Base-by-base conservation (phyloP, 2,329 filamentous ascomycete genomes). In the Phymatotrichopsis omnivora region DNA sequence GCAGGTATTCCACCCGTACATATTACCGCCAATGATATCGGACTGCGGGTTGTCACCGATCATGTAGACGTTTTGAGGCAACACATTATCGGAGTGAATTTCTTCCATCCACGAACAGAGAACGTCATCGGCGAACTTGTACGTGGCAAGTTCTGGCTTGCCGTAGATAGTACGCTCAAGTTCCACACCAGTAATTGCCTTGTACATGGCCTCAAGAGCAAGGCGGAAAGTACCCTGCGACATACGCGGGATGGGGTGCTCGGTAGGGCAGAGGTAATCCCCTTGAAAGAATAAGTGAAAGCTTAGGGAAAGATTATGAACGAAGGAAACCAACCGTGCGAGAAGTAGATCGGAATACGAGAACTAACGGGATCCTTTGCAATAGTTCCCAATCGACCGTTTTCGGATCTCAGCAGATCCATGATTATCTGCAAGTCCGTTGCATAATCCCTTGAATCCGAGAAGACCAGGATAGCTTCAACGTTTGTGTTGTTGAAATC, bases 1-100 rank as follows among this genome's bases (percentile, higher is more conserved):
- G 60, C 81, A 85, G 3, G 81, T 85, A 66, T 85, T 85, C 82
- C 81, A 85, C 49, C 79, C 79, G 64, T 85, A 84, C 73, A 79
- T 81, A 71, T 85, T 85, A 51, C 80, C 81, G 52, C 81, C 81
- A 53, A 81, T 71, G 58, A 84, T 83, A 61, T 84, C 80, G 20
- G 76, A 81, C 20, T 76, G 76, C 5, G 79, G 80, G 67, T 83
- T 84, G 64, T 84, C 80, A 54, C 80, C 80, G 44, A 84, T 68
- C 80, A 84, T 84, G 71, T 84, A 84, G 62, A 83, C 70, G 65
- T 82, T 80, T 62, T 74, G 62, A 3, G 79, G 78, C 31, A 83
- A 67, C 49, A 66, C 69, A 68, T 82, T 76, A 63, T 84, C 80
- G 60, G 75, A 76, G 68, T 85, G 80, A 54, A 85, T 75, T 57